Conservation (phyloP, 352 stramenopile species). For the Phytopythium ostracodes region DNA sequence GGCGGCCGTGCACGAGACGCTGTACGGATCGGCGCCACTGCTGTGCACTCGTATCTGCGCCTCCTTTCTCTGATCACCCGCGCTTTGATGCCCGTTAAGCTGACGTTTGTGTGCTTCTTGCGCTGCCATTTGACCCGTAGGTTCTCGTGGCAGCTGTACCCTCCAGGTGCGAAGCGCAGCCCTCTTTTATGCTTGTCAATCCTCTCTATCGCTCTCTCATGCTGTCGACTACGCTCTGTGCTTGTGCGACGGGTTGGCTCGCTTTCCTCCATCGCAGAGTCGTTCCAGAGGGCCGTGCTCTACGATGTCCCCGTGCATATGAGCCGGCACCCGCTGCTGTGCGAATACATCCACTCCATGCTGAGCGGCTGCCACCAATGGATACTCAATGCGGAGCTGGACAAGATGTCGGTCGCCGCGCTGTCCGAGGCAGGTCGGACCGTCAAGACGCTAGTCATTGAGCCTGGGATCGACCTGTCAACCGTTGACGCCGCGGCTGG, state of each 20-base stretch:
- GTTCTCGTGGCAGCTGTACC: conserved; percentile 53
- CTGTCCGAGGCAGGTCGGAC: conserved; percentile 43
- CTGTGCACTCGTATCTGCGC: neutral
- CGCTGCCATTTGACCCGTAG: conserved; percentile 29
- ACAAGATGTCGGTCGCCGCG: conserved; percentile 61
- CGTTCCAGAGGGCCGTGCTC: conserved; percentile 56
- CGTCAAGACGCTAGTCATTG: conserved; percentile 48
- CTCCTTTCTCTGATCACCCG: neutral
- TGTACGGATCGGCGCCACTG: conserved; percentile 37
- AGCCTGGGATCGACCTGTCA: conserved; percentile 31
- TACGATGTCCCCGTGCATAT: conserved; percentile 83
- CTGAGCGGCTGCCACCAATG: conserved; percentile 57
- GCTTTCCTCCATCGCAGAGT: conserved; percentile 21
- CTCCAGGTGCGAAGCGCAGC: conserved; percentile 25
- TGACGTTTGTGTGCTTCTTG: neutral
- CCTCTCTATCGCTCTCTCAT: neutral
- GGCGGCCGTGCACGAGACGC: conserved; percentile 66
- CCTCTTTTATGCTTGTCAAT: neutral
- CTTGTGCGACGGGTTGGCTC: neutral
- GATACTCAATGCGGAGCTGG: conserved; percentile 52
- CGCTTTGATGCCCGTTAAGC: neutral
- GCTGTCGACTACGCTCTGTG: neutral
- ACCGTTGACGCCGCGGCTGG: conserved; percentile 12
- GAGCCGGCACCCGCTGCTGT: conserved; percentile 62
- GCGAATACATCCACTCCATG: conserved; percentile 78